A percentile compares a stretch with the other conserved stretches of the same genome.
These are phyloP conservation scores for Diaporthe batatas DNA, from an alignment of 2,329 filamentous ascomycete species.

Conservation along the genomic window DNA sequence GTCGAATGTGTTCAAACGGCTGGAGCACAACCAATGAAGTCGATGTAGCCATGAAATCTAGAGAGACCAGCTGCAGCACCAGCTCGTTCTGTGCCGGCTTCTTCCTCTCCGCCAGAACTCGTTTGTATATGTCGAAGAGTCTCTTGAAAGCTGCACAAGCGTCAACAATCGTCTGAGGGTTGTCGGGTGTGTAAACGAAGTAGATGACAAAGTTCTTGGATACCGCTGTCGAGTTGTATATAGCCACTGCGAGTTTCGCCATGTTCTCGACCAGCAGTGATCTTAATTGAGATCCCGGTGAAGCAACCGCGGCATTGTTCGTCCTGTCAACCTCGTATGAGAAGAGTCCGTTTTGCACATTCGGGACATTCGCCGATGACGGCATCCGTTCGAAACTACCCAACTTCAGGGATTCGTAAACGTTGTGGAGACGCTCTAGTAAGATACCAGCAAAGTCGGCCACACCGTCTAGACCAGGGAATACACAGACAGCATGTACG, in stretches of 20 bases:
- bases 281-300: slow-evolving; percentile 56
- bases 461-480: slow-evolving; percentile 75
- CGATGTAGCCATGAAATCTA: slow-evolving; percentile 75
- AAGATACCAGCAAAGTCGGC: slow-evolving; percentile 72
- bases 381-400: slow-evolving; percentile 72
- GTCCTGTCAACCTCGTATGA: slow-evolving; percentile 64
- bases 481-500: slow-evolving; percentile 77
- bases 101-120: slow-evolving; percentile 62
- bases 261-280: slow-evolving; percentile 64
- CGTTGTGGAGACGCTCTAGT: slow-evolving; percentile 74
- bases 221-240: slow-evolving; percentile 57
- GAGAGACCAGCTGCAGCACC: slow-evolving; percentile 82
- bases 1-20: slow-evolving; percentile 68
- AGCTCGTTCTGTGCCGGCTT: slow-evolving; percentile 70
- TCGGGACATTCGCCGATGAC: slow-evolving; percentile 54
- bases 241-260: slow-evolving; percentile 61
- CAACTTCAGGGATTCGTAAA: slow-evolving; percentile 81
- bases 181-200: slow-evolving; percentile 77
- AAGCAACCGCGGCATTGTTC: slow-evolving; percentile 55
- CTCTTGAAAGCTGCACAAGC: slow-evolving; percentile 81
- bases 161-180: slow-evolving; percentile 73
- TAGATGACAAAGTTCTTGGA: slow-evolving; percentile 80
- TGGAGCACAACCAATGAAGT: slow-evolving; percentile 73
- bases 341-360: slow-evolving; percentile 60
- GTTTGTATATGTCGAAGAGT: slow-evolving; percentile 75